Evolutionary conservation across 2,329 filamentous ascomycete genomes (phyloP).

Genomic region (Neofusicoccum laricinum): DNA sequence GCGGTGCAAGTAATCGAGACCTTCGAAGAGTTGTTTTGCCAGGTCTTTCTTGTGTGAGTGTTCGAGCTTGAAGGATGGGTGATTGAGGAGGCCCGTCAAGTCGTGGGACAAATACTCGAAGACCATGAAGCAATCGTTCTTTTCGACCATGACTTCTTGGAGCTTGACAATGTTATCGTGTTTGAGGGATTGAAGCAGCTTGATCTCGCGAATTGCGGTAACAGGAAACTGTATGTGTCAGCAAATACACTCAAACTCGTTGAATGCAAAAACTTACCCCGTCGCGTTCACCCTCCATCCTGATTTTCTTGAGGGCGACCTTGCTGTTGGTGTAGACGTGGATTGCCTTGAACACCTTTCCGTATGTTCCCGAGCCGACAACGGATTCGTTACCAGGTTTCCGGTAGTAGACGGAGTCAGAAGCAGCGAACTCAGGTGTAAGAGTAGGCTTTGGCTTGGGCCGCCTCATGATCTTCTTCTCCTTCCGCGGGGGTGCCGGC

Average conservation of each 20-base stretch:
- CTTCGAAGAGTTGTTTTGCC: slow-evolving; percentile 88
- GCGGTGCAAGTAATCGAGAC: slow-evolving; percentile 87
- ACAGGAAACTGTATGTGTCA: slow-evolving; percentile 64
- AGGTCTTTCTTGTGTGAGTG: slow-evolving; percentile 88
- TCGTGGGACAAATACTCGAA: slow-evolving; percentile 98
- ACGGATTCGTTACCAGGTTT: slow-evolving; percentile 98
- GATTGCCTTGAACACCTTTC: slow-evolving; percentile 90
- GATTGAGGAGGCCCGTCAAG: slow-evolving; percentile 89
- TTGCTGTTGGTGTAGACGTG: slow-evolving; percentile 85
- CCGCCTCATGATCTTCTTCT: slow-evolving; percentile 65
- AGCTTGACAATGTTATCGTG: slow-evolving; percentile 80
- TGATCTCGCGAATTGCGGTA: slow-evolving; percentile 87
- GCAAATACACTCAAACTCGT: slow-evolving; percentile 10
- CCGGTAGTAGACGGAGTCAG: slow-evolving; percentile 88
- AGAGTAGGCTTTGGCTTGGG: slow-evolving; percentile 70
- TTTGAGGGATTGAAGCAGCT: slow-evolving; percentile 80
- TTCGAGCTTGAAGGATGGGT: slow-evolving; percentile 85
- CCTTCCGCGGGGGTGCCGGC: slow-evolving; percentile 36
- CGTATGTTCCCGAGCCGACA: slow-evolving; percentile 91
- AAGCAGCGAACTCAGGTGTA: slow-evolving; percentile 67
- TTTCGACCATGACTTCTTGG: slow-evolving; percentile 95
- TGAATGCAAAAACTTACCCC: slow-evolving; percentile 48
- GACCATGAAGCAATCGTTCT: slow-evolving; percentile 99
- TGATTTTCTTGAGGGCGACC: slow-evolving; percentile 85
- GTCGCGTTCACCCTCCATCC: slow-evolving; percentile 90